phyloP scores from a whole-genome alignment of 495 filamentous ascomycete species.

The Jackrogersella multiformis region DNA sequence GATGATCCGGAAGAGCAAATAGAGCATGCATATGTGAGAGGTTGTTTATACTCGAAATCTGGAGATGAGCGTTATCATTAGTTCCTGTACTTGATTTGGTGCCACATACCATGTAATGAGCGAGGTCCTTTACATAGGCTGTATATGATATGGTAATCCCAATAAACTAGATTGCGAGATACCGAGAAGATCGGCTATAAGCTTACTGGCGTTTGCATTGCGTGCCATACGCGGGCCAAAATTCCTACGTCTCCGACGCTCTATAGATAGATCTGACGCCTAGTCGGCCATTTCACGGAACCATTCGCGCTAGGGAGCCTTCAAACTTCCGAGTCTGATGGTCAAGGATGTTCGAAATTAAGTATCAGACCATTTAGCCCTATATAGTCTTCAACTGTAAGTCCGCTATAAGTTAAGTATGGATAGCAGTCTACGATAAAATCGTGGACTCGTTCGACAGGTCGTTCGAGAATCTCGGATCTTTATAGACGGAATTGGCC shows the following conservation, averaged over 20 bases:
- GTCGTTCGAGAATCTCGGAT: conserved; percentile 33
- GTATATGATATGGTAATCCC: conserved; percentile 30
- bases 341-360: conserved; percentile 38
- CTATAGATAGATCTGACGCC: not conserved
- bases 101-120: conserved; percentile 11
- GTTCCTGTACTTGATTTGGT: conserved; percentile 29
- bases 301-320: conserved; percentile 10
- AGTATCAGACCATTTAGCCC: conserved; percentile 37
- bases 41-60: not conserved
- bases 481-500: conserved; percentile 33
- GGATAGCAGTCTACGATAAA: conserved; percentile 20
- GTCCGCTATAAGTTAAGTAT: conserved; percentile 37
- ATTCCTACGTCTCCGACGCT: conserved; percentile 18
- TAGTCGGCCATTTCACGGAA: conserved; percentile 29
- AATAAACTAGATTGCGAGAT: conserved; percentile 26
- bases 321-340: conserved; percentile 29
- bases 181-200: conserved; percentile 31
- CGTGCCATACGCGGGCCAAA: conserved; percentile 16
- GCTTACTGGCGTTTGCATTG: conserved; percentile 11
- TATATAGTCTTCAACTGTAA: conserved; percentile 22
- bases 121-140: conserved; percentile 34
- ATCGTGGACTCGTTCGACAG: conserved; percentile 28
- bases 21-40: not conserved
- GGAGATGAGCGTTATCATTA: conserved; percentile 13
- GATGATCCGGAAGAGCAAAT: not conserved